These are phyloP conservation scores for Pseudogymnoascus sp. DNA, from an alignment of 2,329 filamentous ascomycete species.

Conservation along the genomic window DNA sequence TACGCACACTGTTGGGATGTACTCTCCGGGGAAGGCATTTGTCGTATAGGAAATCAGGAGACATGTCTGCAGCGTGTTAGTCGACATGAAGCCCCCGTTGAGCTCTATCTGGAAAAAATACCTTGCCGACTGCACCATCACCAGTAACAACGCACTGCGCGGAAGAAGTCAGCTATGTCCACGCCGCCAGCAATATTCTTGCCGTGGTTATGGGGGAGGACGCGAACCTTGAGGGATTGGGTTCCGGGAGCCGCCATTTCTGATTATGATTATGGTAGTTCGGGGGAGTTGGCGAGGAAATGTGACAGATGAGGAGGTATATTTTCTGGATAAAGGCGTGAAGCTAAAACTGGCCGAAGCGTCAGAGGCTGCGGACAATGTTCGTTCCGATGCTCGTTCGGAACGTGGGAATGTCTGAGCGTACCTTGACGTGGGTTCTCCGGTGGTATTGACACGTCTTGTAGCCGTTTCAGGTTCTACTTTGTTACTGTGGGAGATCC, in stretches of 20 bases:
- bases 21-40: constrained; percentile 99
- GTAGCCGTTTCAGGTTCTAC: constrained; percentile 1
- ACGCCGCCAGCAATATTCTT: constrained; percentile 9
- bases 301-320: neutral
- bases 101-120: constrained; percentile 37
- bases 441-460: neutral
- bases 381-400: neutral
- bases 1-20: constrained; percentile 91
- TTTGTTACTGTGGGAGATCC: neutral
- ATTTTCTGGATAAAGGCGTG: neutral
- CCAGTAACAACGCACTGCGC: constrained; percentile 92
- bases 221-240: constrained; percentile 79
- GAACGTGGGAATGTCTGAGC: neutral
- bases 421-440: neutral
- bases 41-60: constrained; percentile 98
- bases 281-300: neutral
- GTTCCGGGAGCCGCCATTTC: constrained; percentile 71
- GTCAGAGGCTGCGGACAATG: neutral
- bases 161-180: constrained; percentile 15
- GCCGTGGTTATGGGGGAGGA: constrained; percentile 12
- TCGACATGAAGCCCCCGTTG: constrained; percentile 12
- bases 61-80: constrained; percentile 66
- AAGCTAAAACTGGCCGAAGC: neutral
- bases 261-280: constrained; percentile 27
- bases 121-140: constrained; percentile 98